Conservation (phyloP, 495 filamentous ascomycete genomes). For the Neurospora intermedia region DNA sequence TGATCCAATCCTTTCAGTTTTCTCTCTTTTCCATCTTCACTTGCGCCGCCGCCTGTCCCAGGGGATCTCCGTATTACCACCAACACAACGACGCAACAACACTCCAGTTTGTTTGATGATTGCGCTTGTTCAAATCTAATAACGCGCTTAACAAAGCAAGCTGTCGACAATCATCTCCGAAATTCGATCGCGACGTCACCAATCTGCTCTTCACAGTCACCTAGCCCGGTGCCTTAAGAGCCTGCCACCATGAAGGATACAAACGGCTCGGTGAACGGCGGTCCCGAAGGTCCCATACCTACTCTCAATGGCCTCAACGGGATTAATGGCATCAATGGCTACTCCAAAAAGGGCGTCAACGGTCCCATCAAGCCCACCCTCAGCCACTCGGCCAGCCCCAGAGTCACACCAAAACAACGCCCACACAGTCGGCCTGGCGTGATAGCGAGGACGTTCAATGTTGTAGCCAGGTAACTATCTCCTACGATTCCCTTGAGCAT, state of each 20-base stretch:
- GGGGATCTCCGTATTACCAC: not conserved
- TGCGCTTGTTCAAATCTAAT: not conserved
- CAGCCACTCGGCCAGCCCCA: constrained; percentile 19
- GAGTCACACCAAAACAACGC: constrained; percentile 2
- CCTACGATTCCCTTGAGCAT: too few relatives aligned
- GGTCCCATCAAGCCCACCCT: constrained; percentile 15
- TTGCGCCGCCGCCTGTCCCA: not conserved
- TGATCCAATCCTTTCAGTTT: too few relatives aligned
- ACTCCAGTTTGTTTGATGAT: not conserved
- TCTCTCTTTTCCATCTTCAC: not conserved
- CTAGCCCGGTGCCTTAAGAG: constrained; percentile 15
- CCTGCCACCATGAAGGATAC: constrained; percentile 19
- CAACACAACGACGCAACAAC: not conserved
- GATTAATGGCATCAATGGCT: not conserved
- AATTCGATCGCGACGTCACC: not conserved
- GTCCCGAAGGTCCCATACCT: not conserved
- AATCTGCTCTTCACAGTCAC: not conserved
- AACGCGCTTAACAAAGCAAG: not conserved
- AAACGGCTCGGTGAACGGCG: constrained; percentile 24
- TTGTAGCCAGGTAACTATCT: constrained; percentile 47
- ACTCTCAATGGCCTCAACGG: not conserved
- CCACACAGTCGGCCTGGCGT: constrained; percentile 26
- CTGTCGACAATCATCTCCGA: not conserved
- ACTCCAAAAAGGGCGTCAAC: constrained; percentile 8
- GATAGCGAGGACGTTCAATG: constrained; percentile 41